A percentile compares a stretch with the other conserved stretches of the same genome.
These are phyloP conservation scores for Capsicum pubescens DNA, from an alignment of 257 asterid genomes.

Conservation along the genomic window DNA sequence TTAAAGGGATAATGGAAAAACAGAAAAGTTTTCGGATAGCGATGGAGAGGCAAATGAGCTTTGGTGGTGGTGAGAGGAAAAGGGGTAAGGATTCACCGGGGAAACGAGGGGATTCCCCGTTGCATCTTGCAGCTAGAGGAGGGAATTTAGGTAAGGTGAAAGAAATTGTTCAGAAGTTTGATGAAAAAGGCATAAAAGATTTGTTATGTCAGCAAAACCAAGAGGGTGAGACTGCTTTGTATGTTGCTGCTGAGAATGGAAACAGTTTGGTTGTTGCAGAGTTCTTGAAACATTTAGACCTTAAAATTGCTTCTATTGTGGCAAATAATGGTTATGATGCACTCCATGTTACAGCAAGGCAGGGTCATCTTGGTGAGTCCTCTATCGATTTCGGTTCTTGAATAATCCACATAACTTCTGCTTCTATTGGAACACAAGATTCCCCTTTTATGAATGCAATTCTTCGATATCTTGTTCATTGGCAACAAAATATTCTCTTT, in stretches of 20 bases:
- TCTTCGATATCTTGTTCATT: no score
- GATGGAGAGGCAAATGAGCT: conserved; percentile 89
- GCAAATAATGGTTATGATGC: conserved; percentile 93
- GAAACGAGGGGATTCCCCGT: conserved; percentile 83
- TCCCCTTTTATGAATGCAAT: no score
- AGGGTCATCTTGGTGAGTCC: conserved; percentile 82
- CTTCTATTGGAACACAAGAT: no score
- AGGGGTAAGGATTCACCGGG: conserved; percentile 90
- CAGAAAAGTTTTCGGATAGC: conserved; percentile 93
- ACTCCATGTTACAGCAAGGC: conserved; percentile 91
- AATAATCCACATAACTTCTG: neutral
- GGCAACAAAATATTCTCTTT: no score
- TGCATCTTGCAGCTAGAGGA: conserved; percentile 86
- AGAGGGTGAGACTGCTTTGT: conserved; percentile 92
- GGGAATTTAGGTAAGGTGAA: conserved; percentile 79
- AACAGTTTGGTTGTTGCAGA: conserved; percentile 72
- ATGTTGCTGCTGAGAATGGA: conserved; percentile 89
- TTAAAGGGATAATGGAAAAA: conserved; percentile 85
- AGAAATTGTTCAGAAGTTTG: conserved; percentile 71
- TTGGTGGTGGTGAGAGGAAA: conserved; percentile 81
- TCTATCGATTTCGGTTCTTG: neutral
- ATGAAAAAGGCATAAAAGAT: conserved; percentile 53
- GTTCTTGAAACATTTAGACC: conserved; percentile 73
- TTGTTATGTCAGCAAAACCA: conserved; percentile 78
- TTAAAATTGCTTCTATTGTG: conserved; percentile 63